phyloP scores from a whole-genome alignment of 2,329 filamentous ascomycete genomes.

The Fusarium torreyae region DNA sequence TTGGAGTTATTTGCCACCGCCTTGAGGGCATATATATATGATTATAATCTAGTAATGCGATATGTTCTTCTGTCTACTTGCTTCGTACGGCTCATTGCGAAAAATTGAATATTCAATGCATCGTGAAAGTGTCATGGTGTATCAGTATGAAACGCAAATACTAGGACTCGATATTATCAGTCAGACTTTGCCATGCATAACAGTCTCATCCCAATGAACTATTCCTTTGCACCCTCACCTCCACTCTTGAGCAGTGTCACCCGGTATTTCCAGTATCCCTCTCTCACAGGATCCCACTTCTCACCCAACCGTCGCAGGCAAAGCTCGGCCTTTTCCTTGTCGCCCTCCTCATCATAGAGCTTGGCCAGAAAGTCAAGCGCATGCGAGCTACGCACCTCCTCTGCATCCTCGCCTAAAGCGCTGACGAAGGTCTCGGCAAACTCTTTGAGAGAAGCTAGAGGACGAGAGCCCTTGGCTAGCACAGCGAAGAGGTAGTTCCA shows the following conservation, averaged over 20 bases:
- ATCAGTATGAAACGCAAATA: neutral
- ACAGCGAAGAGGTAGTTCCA: slow-evolving; percentile 94
- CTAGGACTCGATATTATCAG: neutral
- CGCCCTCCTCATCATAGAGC: slow-evolving; percentile 71
- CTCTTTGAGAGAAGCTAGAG: slow-evolving; percentile 60
- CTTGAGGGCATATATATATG: slow-evolving; percentile 46
- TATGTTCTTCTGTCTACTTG: slow-evolving; percentile 32
- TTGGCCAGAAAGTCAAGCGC: slow-evolving; percentile 82
- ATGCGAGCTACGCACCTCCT: slow-evolving; percentile 73
- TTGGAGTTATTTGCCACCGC: slow-evolving; percentile 35
- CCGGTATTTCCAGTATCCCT: slow-evolving; percentile 89
- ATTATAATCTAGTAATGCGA: slow-evolving; percentile 50
- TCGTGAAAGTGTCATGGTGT: neutral
- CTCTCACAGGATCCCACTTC: slow-evolving; percentile 92
- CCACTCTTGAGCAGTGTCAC: slow-evolving; percentile 48
- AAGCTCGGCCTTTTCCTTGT: slow-evolving; percentile 74
- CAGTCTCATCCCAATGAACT: neutral
- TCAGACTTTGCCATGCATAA: neutral
- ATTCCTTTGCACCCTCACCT: slow-evolving; percentile 19
- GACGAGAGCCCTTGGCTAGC: slow-evolving; percentile 74
- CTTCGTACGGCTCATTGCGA: neutral
- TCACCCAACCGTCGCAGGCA: slow-evolving; percentile 82
- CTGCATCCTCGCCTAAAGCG: slow-evolving; percentile 61
- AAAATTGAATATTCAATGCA: neutral
- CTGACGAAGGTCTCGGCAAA: slow-evolving; percentile 69